Evolutionary conservation across 1,284 basidiomycete species (phyloP).

Genomic region (Papiliotrema flavescens): DNA sequence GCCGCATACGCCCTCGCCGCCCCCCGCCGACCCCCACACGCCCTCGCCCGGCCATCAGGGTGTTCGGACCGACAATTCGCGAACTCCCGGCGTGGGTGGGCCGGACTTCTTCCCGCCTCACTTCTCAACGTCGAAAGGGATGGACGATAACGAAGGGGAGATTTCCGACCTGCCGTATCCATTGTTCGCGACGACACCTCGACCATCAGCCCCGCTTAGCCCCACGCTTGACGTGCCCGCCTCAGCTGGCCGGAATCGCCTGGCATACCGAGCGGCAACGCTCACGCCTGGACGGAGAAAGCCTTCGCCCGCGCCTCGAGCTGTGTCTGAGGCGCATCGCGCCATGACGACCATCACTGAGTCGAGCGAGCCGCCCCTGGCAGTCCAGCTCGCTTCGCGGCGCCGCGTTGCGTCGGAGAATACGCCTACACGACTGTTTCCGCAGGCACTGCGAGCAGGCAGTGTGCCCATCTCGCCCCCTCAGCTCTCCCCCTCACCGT

Average conservation of each 20-base stretch:
- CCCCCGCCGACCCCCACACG: constrained; percentile 18
- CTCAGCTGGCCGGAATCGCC: constrained; percentile 6
- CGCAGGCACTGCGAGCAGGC: constrained; percentile 7
- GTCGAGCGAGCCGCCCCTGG: constrained; percentile 5
- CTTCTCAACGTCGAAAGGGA: background rate
- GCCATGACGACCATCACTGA: constrained; percentile 30
- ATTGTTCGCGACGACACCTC: constrained; percentile 23
- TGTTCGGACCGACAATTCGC: constrained; percentile 22
- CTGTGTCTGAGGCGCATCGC: constrained; percentile 25
- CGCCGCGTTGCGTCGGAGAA: constrained; percentile 6
- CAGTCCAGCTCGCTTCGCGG: background rate
- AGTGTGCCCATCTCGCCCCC: constrained; percentile 19
- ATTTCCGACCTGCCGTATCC: constrained; percentile 12
- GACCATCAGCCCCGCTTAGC: constrained; percentile 15
- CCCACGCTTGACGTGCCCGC: constrained; percentile 23
- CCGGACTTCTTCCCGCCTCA: constrained; percentile 7
- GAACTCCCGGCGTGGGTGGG: constrained; percentile 21
- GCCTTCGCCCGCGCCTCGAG: constrained; percentile 6
- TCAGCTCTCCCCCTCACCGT: constrained; percentile 29
- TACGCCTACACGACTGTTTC: constrained; percentile 3
- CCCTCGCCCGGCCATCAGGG: constrained; percentile 35
- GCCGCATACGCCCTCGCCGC: constrained; percentile 24
- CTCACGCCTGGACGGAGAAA: constrained; percentile 15
- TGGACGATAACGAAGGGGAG: background rate
- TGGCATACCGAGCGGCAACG: background rate